Evolutionary conservation across 139 green algal genomes (phyloP), one percentile per base, ranked within the genome.

Genomic region (Pleodorina starrii): DNA sequence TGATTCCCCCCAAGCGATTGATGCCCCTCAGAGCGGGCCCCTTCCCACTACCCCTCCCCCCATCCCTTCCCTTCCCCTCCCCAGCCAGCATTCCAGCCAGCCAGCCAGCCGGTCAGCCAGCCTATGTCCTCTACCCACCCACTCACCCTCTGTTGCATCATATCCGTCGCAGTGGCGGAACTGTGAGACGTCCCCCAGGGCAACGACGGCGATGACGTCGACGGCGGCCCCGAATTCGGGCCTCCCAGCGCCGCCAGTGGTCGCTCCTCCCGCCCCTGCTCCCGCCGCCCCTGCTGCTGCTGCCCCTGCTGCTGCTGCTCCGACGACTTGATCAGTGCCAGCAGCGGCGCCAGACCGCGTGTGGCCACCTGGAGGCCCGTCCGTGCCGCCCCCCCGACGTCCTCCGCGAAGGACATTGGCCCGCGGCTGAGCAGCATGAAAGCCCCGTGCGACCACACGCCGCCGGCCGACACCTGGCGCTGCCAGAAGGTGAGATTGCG

Each of bases 381-480:
- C 63, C 40, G 17, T 68, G 21, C n/a, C 1, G 44, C 82, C 19
- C 29, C 84, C 43, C 57, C 54, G 38, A 91, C 43, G 48, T 91
- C 79, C 27, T 42, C 57, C 2, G 73, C 74, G 36, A 91, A 91
- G 25, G 72, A 32, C 1, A 44, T 29, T 4, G 88, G 88, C 1
- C 88, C 88, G 4, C 69, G 57, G 40, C 69, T 77, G 19, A 91
- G 80, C 57, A 91, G 81, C 88, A 91, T 89, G 81, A 91, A 91
- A 11, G 36, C 14, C 27, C 21, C 35, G 42, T 91, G 88, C 1
- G 57, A 63, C 63, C 44, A 68, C 2, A 25, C 10, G 36, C 69
- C 84, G n/a, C 88, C 86, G 4, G 43, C 57, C 0, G 74, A 29
- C 16, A 91, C 25, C 54, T 57, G 78, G 5, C 27, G 42, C 50